Base-by-base conservation (phyloP, 352 stramenopile genomes). In the Globisporangium splendens region DNA sequence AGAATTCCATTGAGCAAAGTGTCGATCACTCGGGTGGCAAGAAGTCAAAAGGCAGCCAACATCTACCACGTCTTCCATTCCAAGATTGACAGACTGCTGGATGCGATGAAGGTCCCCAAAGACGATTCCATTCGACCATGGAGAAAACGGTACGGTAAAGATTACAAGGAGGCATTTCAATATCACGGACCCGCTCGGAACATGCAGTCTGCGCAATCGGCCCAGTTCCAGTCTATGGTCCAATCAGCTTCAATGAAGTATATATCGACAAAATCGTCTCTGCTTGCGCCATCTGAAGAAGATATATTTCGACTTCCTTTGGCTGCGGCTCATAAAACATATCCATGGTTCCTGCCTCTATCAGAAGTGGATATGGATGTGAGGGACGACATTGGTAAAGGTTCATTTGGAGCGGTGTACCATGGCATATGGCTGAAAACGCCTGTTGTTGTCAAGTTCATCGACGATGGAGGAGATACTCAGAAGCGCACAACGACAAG, bases 381-480 rank as follows among this genome's bases (percentile, higher is more conserved):
- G 20, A 31, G 17, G 11, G 42, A 39, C 13, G 14, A 11, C 3
- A 42, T 56, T 14, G 15, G 13, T 12, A 4, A 41, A 5, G 51
- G 51, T 14, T 21, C 38, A 1, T 56, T 56, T 31, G 39, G 51
- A 28, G 13, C 3, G 15, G 20, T 56, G 1, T 49, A 24, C n/a
- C 39, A n/a, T 20, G 51, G 51, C 2, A 44, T 41, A 15, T 56
- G 51, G 51, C 17, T 20, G 15, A 17, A 22, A 31, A 56, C 51
- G 13, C 53, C 18, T 8, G 53, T 59, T 12, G 53, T 59, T 28
- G 31, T 59, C 18, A 59, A 59, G n/a, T 59, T 50, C 22, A 43
- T 59, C 39, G 1, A 49, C 1, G 39, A 57, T 1, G 15, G 24
- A 6, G 24, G 5, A 31, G 24, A 31, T 31, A 5, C 14, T 3